phyloP scores from a whole-genome alignment of 495 filamentous ascomycete genomes.

The Amorphotheca resinae region DNA sequence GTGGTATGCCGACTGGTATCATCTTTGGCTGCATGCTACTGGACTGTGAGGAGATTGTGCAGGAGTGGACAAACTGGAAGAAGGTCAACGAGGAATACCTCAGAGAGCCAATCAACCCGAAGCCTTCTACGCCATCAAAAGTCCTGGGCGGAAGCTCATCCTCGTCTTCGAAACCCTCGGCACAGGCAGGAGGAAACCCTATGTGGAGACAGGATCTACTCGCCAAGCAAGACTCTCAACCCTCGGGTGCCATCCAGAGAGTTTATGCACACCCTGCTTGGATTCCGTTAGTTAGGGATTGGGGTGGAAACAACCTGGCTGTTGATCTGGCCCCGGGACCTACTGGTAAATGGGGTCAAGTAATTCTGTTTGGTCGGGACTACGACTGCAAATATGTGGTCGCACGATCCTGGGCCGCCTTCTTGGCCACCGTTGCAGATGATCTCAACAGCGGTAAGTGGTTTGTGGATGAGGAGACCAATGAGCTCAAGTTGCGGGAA shows the following conservation, averaged over 20 bases:
- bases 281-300: constrained; percentile 94
- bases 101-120: constrained; percentile 37
- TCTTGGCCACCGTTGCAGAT: constrained; percentile 78
- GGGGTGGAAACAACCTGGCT: constrained; percentile 95
- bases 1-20: constrained; percentile 80
- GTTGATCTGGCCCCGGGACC: constrained; percentile 91
- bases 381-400: constrained; percentile 98
- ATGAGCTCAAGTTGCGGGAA: constrained; percentile 82
- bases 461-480: constrained; percentile 79
- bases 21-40: constrained; percentile 91
- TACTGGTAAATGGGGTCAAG: constrained; percentile 83
- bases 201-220: constrained; percentile 76
- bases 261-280: constrained; percentile 89
- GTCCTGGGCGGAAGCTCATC: constrained; percentile 52
- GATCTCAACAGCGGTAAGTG: constrained; percentile 79
- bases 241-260: constrained; percentile 74
- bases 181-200: constrained; percentile 40
- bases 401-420: constrained; percentile 80
- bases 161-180: constrained; percentile 27
- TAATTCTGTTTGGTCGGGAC: constrained; percentile 93
- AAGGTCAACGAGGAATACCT: constrained; percentile 84
- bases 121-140: constrained; percentile 49
- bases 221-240: constrained; percentile 77
- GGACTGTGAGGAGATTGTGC: constrained; percentile 95
- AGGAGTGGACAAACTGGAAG: constrained; percentile 96